These are phyloP conservation scores for Amanita pseudoporphyria DNA, from an alignment of 768 basidiomycete species.

Conservation along the genomic window DNA sequence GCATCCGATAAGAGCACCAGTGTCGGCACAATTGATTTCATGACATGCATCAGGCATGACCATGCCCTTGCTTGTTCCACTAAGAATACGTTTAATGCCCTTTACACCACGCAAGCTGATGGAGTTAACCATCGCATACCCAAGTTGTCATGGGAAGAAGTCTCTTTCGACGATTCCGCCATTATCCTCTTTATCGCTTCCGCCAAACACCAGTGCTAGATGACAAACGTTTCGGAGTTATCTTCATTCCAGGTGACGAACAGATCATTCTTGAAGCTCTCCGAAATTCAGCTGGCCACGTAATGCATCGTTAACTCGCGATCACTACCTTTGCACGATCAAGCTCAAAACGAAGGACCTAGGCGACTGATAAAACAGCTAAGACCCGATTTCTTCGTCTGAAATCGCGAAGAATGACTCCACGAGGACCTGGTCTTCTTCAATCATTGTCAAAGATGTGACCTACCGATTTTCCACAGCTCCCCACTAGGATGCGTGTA, in stretches of 20 bases:
- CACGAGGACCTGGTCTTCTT: slow-evolving; percentile 92
- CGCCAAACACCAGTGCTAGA: slow-evolving; percentile 90
- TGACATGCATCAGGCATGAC: slow-evolving; percentile 75
- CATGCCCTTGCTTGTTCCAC: slow-evolving; percentile 70
- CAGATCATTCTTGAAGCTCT: slow-evolving; percentile 90
- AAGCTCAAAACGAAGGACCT: slow-evolving; percentile 97
- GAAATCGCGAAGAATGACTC: slow-evolving; percentile 99
- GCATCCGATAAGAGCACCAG: slow-evolving; percentile 97
- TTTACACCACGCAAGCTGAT: slow-evolving; percentile 92
- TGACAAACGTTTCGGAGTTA: slow-evolving; percentile 93
- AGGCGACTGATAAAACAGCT: slow-evolving; percentile 86
- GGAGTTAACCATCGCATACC: slow-evolving; percentile 95
- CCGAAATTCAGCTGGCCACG: slow-evolving; percentile 87
- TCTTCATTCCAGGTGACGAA: slow-evolving; percentile 99
- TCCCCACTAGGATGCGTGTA: slow-evolving; percentile 84
- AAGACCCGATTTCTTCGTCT: slow-evolving; percentile 91
- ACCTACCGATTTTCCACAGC: slow-evolving; percentile 98
- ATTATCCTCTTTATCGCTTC: slow-evolving; percentile 80
- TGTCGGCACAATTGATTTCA: slow-evolving; percentile 97
- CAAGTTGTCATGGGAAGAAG: slow-evolving; percentile 90
- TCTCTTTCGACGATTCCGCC: slow-evolving; percentile 81
- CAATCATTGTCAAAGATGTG: slow-evolving; percentile 93
- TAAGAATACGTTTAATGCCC: slow-evolving; percentile 83
- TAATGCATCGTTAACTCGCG: slow-evolving; percentile 92
- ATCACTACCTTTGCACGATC: slow-evolving; percentile 96